These are phyloP conservation scores for Cryptococcus sp. DNA, from an alignment of 1,284 basidiomycete genomes.

Conservation along the genomic window DNA sequence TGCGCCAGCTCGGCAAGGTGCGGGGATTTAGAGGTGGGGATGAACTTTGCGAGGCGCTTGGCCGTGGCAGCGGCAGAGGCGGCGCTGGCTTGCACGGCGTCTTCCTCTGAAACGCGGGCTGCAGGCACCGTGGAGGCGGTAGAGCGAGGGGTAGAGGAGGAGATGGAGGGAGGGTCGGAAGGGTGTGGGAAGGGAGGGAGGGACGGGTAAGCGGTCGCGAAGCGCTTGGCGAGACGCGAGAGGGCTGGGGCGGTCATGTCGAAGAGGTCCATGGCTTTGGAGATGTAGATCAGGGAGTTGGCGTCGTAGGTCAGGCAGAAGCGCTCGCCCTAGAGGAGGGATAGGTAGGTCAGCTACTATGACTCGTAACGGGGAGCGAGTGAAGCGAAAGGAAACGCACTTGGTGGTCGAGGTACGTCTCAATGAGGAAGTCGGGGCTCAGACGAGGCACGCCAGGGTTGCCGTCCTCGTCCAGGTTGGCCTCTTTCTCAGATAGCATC, in stretches of 20 bases:
- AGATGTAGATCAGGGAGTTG: constrained; percentile 96
- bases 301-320: constrained; percentile 99
- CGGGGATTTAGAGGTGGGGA: constrained; percentile 57
- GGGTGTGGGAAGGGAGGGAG: constrained; percentile 46
- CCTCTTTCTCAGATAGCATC: constrained; percentile 46
- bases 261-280: constrained; percentile 99
- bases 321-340: constrained; percentile 66
- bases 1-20: constrained; percentile 76
- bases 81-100: not conserved
- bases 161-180: constrained; percentile 33
- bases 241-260: constrained; percentile 86
- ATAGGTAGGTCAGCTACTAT: not conserved
- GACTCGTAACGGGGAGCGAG: not conserved
- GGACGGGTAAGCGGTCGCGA: constrained; percentile 38
- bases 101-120: constrained; percentile 34
- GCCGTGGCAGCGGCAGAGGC: constrained; percentile 1
- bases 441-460: constrained; percentile 60
- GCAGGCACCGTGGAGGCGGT: constrained; percentile 55
- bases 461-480: constrained; percentile 21
- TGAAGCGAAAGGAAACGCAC: constrained; percentile 44
- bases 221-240: constrained; percentile 57
- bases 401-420: constrained; percentile 98
- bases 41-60: constrained; percentile 50
- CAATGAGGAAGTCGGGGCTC: constrained; percentile 96
- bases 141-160: constrained; percentile 20